Evolutionary conservation across 2,329 filamentous ascomycete species (phyloP).

Genomic region (Bertia moriformis): DNA sequence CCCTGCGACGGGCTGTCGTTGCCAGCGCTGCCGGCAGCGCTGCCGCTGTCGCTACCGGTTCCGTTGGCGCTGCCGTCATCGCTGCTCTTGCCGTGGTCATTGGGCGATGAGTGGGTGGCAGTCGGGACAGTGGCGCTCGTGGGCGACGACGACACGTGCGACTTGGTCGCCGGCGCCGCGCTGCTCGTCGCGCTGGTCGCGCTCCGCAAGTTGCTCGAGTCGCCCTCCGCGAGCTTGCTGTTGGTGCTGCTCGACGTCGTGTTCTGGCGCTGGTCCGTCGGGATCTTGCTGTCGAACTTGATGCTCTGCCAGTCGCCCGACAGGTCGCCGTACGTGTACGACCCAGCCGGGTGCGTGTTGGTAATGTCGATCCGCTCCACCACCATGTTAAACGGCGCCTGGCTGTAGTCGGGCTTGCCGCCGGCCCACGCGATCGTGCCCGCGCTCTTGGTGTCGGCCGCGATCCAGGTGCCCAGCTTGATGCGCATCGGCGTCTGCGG

Average conservation of each 20-base stretch:
- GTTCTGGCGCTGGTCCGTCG: background rate
- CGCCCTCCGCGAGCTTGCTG: background rate
- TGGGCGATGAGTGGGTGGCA: background rate
- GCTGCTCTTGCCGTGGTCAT: background rate
- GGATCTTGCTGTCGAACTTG: background rate
- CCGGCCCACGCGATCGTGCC: constrained; percentile 32
- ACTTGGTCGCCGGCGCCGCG: background rate
- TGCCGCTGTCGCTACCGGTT: background rate
- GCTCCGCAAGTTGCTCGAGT: no score
- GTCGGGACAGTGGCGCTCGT: background rate
- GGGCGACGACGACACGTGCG: background rate
- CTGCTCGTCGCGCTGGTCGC: background rate
- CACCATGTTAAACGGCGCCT: background rate
- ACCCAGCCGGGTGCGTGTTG: background rate
- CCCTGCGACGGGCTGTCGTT: no score
- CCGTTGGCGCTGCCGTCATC: background rate
- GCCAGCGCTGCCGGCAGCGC: no score
- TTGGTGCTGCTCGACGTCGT: background rate
- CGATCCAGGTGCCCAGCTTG: constrained; percentile 23
- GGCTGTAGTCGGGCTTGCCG: background rate
- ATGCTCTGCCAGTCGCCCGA: background rate
- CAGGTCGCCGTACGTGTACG: background rate
- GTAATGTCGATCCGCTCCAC: background rate
- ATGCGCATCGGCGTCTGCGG: constrained; percentile 39
- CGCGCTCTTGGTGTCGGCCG: constrained; percentile 18